A percentile compares a stretch with the other conserved stretches of the same genome.
phyloP scores from a whole-genome alignment of 192 early-diverging fungal genomes.

The Coemansia sp. region DNA sequence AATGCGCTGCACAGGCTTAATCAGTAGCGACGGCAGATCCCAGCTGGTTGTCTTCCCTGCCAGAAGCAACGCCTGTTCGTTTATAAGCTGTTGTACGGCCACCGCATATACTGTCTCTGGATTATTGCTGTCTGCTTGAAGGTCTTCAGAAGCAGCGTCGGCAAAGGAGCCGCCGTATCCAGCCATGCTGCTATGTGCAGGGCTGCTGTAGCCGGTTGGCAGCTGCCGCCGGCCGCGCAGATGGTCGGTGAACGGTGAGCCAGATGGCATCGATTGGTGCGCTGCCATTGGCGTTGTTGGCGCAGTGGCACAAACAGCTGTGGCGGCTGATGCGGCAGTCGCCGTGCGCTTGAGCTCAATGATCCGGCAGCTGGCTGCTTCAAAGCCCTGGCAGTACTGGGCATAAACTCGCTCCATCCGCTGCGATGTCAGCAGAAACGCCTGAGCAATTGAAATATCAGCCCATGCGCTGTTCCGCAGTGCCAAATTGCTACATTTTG shows the following conservation, averaged over 20 bases:
- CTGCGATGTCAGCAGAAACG: slow-evolving; percentile 44
- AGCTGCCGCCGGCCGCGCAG: slow-evolving; percentile 14
- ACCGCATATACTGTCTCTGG: slow-evolving; percentile 24
- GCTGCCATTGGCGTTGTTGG: slow-evolving; percentile 32
- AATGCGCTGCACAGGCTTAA: slow-evolving; percentile 97
- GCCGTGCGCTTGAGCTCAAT: slow-evolving; percentile 44
- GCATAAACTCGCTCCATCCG: slow-evolving; percentile 49
- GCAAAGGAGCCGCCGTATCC: slow-evolving; percentile 9
- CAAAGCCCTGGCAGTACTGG: slow-evolving; percentile 54
- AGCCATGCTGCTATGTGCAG: not conserved
- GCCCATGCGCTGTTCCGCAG: slow-evolving; percentile 46
- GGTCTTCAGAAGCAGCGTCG: slow-evolving; percentile 13
- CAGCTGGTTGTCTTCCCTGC: slow-evolving; percentile 76
- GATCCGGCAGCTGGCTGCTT: slow-evolving; percentile 47
- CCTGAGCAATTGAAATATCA: slow-evolving; percentile 46
- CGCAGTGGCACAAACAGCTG: slow-evolving; percentile 11
- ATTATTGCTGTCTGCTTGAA: slow-evolving; percentile 25
- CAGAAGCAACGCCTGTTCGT: slow-evolving; percentile 37
- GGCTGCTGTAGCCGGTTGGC: slow-evolving; percentile 34
- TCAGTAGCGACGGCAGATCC: slow-evolving; percentile 88
- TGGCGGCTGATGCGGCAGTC: slow-evolving; percentile 9
- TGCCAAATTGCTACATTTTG: slow-evolving; percentile 9
- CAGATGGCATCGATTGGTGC: slow-evolving; percentile 13
- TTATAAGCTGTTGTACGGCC: slow-evolving; percentile 24
- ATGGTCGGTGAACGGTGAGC: slow-evolving; percentile 34